A percentile compares a stretch with the other conserved stretches of the same genome.
phyloP scores from a whole-genome alignment of 345 rosid genomes.

The Melaleuca alternifolia region DNA sequence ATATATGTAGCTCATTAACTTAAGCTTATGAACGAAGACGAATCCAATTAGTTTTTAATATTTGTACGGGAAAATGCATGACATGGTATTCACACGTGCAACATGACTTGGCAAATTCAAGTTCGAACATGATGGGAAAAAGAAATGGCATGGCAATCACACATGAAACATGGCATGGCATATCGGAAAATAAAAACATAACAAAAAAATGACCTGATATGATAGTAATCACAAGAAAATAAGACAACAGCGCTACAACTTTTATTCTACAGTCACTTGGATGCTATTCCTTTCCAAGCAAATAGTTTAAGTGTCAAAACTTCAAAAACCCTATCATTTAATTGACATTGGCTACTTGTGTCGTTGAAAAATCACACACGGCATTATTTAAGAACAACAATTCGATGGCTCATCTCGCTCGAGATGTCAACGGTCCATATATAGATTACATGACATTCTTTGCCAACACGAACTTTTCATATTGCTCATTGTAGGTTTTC shows the following conservation, averaged over 20 bases:
- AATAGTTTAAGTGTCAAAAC: not conserved
- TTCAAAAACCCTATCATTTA: not conserved
- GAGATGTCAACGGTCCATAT: not conserved
- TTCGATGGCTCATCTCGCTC: accelerated
- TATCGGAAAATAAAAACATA: not conserved
- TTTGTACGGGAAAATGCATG: not conserved
- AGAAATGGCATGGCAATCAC: not conserved
- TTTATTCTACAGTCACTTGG: not conserved
- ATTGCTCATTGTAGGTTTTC: not conserved
- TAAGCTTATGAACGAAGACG: too few relatives aligned
- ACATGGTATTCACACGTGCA: not conserved
- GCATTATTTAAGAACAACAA: not conserved
- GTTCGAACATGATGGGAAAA: not conserved
- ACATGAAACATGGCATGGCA: not conserved
- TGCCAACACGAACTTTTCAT: not conserved
- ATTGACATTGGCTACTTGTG: not conserved
- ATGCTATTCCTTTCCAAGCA: not conserved
- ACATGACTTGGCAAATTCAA: not conserved
- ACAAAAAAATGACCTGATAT: accelerated
- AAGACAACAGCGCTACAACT: not conserved
- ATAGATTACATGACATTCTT: not conserved
- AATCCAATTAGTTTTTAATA: too few relatives aligned
- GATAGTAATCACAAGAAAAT: not conserved
- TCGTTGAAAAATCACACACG: not conserved
- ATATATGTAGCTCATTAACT: too few relatives aligned